Evolutionary conservation across 257 asterid species (phyloP).

Genomic region (Solanum neorickii): DNA sequence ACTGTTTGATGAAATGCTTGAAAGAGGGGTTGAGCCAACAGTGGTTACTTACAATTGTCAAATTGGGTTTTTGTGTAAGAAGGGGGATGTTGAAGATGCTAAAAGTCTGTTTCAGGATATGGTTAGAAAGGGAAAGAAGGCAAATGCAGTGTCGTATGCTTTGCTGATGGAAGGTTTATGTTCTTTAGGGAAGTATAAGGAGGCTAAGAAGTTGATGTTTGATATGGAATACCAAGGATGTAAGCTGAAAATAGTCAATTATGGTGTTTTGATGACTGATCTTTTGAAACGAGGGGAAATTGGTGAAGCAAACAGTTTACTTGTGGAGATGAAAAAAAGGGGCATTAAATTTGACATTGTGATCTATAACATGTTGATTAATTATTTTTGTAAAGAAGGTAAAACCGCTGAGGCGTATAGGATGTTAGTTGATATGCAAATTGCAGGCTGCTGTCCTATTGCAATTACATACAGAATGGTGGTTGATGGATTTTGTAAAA

Average conservation of each 20-base stretch:
- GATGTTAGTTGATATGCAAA: slow-evolving; percentile 60
- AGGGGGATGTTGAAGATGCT: slow-evolving; percentile 44
- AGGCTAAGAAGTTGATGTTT: slow-evolving; percentile 76
- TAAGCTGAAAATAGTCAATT: slow-evolving; percentile 47
- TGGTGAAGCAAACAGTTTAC: slow-evolving; percentile 52
- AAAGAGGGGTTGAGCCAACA: slow-evolving; percentile 54
- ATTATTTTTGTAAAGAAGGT: slow-evolving; percentile 36
- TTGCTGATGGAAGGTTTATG: slow-evolving; percentile 76
- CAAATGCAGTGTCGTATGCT: slow-evolving; percentile 64
- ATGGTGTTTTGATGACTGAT: slow-evolving; percentile 65
- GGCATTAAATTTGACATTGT: slow-evolving; percentile 63
- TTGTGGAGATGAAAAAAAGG: slow-evolving; percentile 76
- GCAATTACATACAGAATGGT: slow-evolving; percentile 74
- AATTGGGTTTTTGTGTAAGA: slow-evolving; percentile 68
- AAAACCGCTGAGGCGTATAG: slow-evolving; percentile 56
- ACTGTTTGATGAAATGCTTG: slow-evolving; percentile 86
- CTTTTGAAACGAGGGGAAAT: slow-evolving; percentile 52
- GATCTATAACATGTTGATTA: slow-evolving; percentile 52
- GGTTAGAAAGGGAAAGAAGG: slow-evolving; percentile 46
- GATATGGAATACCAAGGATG: slow-evolving; percentile 95
- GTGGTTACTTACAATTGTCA: slow-evolving; percentile 62
- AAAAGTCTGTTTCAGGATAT: slow-evolving; percentile 53
- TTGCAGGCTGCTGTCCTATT: slow-evolving; percentile 56
- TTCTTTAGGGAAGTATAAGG: slow-evolving; percentile 33
- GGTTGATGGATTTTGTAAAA: slow-evolving; percentile 61